Evolutionary conservation across 2,329 filamentous ascomycete genomes (phyloP).

Genomic region (Diplocarpon mali): DNA sequence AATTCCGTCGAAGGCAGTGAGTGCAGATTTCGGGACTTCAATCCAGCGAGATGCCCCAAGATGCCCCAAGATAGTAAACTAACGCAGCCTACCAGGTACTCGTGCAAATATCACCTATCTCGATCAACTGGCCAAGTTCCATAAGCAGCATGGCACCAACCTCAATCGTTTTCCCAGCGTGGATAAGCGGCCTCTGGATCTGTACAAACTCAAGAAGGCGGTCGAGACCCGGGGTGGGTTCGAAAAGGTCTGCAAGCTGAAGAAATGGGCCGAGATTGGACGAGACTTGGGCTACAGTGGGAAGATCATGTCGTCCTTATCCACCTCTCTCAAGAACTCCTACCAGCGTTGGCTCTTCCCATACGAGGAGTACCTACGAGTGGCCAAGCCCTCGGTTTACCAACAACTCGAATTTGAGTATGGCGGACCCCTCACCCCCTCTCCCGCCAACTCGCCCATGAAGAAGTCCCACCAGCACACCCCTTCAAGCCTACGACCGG

Average conservation of each 20-base stretch:
- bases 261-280: constrained; percentile 98
- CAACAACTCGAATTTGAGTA: constrained; percentile 90
- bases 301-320: constrained; percentile 98
- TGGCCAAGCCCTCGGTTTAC: constrained; percentile 92
- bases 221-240: constrained; percentile 93
- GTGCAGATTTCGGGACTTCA: constrained; percentile 26
- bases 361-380: constrained; percentile 85
- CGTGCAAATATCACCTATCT: constrained; percentile 93
- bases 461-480: constrained; percentile 53
- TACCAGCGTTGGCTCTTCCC: constrained; percentile 95
- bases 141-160: constrained; percentile 92
- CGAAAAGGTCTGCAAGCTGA: constrained; percentile 90
- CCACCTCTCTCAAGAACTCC: constrained; percentile 95
- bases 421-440: constrained; percentile 77
- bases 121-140: constrained; percentile 88
- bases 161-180: constrained; percentile 91
- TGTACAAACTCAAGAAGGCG: constrained; percentile 93
- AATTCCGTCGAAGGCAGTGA: constrained; percentile 97
- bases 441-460: constrained; percentile 63
- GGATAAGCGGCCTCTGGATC: constrained; percentile 90
- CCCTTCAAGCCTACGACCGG: constrained; percentile 44
- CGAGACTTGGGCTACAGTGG: constrained; percentile 94
- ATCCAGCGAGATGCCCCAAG: constrained; percentile 5
- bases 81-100: constrained; percentile 52
- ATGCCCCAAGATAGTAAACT: constrained; percentile 14